A percentile compares a stretch with the other conserved stretches of the same genome.
Conservation (phyloP, 345 rosid genomes). For the Camelina sativa region DNA sequence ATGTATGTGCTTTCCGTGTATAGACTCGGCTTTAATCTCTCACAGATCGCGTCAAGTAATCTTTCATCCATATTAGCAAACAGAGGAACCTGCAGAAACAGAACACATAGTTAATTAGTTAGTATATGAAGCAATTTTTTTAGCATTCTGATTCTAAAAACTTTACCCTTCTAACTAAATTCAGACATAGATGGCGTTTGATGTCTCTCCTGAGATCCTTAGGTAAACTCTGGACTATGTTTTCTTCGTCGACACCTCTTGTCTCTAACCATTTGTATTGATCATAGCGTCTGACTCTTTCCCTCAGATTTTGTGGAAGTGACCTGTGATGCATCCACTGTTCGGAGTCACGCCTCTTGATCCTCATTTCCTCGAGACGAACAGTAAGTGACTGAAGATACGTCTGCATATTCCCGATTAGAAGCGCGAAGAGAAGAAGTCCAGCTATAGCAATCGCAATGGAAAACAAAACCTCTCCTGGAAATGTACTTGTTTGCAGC, state of each 20-base stretch:
- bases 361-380: slow-evolving; percentile 93
- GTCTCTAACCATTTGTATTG: slow-evolving; percentile 61
- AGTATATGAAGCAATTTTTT: neutral
- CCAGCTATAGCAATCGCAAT: slow-evolving; percentile 74
- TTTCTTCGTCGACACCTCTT: slow-evolving; percentile 56
- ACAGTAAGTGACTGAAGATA: slow-evolving; percentile 80
- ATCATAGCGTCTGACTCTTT: slow-evolving; percentile 57
- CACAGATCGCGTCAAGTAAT: slow-evolving; percentile 83
- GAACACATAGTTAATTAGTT: neutral
- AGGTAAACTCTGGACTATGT: slow-evolving; percentile 69
- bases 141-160: slow-evolving; percentile 5
- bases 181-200: slow-evolving; percentile 86
- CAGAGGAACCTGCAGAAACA: slow-evolving; percentile 69
- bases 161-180: slow-evolving; percentile 84
- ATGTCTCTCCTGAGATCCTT: slow-evolving; percentile 90
- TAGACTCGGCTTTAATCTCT: slow-evolving; percentile 80
- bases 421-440: slow-evolving; percentile 81
- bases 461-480: slow-evolving; percentile 79
- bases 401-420: slow-evolving; percentile 93
- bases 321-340: slow-evolving; percentile 96
- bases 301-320: slow-evolving; percentile 60
- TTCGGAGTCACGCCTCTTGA: slow-evolving; percentile 92
- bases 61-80: slow-evolving; percentile 94
- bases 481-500: slow-evolving; percentile 74
- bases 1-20: slow-evolving; percentile 74